Percentiles rank a stretch among this genome's conserved stretches.
Evolutionary conservation across 2,329 filamentous ascomycete species (phyloP).

Genomic region (Pseudogymnoascus sp.): DNA sequence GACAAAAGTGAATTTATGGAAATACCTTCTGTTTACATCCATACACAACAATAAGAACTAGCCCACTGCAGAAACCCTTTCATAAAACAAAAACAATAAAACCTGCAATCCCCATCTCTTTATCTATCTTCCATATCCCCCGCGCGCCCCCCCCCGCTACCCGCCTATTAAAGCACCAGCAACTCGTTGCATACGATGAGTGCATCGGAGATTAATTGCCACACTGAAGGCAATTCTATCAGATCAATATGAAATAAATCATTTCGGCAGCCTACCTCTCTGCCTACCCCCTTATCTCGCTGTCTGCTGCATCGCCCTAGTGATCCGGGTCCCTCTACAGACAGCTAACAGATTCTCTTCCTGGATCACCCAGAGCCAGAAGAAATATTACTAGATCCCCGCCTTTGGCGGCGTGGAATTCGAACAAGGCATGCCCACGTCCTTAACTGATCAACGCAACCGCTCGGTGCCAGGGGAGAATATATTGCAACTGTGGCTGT

Average conservation of each 20-base stretch:
- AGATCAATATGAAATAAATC: neutral
- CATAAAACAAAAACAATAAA: neutral
- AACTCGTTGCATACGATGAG: constrained; percentile 18
- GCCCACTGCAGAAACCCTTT: neutral
- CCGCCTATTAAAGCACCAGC: constrained; percentile 12
- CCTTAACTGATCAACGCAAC: neutral
- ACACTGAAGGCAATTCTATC: neutral
- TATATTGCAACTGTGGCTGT: neutral
- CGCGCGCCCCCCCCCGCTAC: no score
- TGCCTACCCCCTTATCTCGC: neutral
- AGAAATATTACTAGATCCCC: neutral
- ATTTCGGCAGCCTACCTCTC: neutral
- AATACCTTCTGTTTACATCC: neutral
- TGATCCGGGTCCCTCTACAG: neutral
- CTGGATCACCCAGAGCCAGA: neutral
- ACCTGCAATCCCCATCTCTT: neutral
- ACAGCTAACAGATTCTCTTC: neutral
- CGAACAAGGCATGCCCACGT: neutral
- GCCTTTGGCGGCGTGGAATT: neutral
- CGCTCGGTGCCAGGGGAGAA: neutral
- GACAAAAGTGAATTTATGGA: neutral
- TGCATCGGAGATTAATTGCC: constrained; percentile 14
- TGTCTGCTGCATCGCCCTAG: neutral
- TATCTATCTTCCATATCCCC: neutral
- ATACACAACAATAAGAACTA: neutral